phyloP scores from a whole-genome alignment of 2,329 filamentous ascomycete species.

The Colletotrichum shisoi region DNA sequence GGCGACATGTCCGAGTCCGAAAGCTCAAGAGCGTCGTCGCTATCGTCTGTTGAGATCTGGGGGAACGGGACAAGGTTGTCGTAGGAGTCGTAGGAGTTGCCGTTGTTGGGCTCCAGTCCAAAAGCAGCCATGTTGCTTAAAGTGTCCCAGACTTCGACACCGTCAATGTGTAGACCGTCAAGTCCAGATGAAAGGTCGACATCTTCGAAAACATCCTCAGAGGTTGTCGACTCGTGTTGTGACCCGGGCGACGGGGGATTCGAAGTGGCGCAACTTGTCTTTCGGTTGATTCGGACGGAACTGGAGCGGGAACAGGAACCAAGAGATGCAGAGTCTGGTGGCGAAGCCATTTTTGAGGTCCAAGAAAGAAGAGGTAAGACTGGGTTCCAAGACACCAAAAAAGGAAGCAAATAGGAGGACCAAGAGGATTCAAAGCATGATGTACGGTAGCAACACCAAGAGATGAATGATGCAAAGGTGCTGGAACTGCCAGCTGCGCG shows the following conservation, averaged over 20 bases:
- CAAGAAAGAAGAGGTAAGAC: conserved; percentile 47
- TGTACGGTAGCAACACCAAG: conserved; percentile 43
- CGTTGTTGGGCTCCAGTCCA: conserved; percentile 49
- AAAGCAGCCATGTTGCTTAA: conserved; percentile 54
- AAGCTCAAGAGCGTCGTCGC: conserved; percentile 29
- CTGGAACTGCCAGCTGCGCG: conserved; percentile 22
- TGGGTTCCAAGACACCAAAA: conserved; percentile 57
- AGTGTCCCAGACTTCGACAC: conserved; percentile 49
- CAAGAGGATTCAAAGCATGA: conserved; percentile 52
- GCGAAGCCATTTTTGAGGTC: conserved; percentile 48
- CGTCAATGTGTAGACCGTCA: conserved; percentile 43
- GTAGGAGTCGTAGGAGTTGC: conserved; percentile 34
- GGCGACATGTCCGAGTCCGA: conserved; percentile 17
- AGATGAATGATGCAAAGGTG: conserved; percentile 37
- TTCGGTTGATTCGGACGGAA: conserved; percentile 52
- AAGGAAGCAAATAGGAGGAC: conserved; percentile 44
- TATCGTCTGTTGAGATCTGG: conserved; percentile 43
- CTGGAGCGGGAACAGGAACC: conserved; percentile 47
- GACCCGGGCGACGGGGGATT: conserved; percentile 43
- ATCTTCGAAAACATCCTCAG: conserved; percentile 46
- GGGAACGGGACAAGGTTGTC: conserved; percentile 27
- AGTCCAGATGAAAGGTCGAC: conserved; percentile 46
- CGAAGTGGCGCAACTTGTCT: conserved; percentile 51
- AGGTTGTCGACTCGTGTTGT: conserved; percentile 37
- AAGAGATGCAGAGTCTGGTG: conserved; percentile 45